Evolutionary conservation across 2,329 filamentous ascomycete species (phyloP).

Genomic region (Dothideomycetidae sp.): DNA sequence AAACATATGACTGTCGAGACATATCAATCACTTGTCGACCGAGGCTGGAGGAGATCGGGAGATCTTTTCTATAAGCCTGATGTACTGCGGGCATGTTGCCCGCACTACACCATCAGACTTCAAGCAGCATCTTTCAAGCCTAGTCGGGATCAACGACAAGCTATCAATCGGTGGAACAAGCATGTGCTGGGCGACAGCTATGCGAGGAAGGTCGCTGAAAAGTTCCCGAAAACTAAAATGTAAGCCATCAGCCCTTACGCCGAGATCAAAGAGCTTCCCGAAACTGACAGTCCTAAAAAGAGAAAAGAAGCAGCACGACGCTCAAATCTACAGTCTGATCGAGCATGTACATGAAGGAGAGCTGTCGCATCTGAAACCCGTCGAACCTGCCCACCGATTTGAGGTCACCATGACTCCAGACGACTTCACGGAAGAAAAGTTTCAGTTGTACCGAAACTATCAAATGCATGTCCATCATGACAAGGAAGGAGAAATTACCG

Average conservation of each 20-base stretch:
- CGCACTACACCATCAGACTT: slow-evolving; percentile 71
- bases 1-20: slow-evolving; percentile 47
- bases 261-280: no score
- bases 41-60: slow-evolving; percentile 57
- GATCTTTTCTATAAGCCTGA: slow-evolving; percentile 65
- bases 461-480: slow-evolving; percentile 62
- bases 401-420: slow-evolving; percentile 57
- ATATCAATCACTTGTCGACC: slow-evolving; percentile 59
- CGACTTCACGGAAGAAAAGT: slow-evolving; percentile 64
- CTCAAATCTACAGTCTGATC: slow-evolving; percentile 53
- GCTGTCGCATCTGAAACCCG: slow-evolving; percentile 33
- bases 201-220: slow-evolving; percentile 45
- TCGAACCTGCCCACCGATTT: slow-evolving; percentile 49
- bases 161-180: slow-evolving; percentile 62
- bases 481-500: slow-evolving; percentile 42
- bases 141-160: slow-evolving; percentile 58
- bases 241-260: slow-evolving; percentile 23
- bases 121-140: slow-evolving; percentile 52
- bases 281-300: no score
- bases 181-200: slow-evolving; percentile 57
- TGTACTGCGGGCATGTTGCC: slow-evolving; percentile 69
- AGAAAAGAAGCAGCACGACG: slow-evolving; percentile 46
- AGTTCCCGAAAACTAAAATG: slow-evolving; percentile 53
- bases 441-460: slow-evolving; percentile 55
- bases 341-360: slow-evolving; percentile 59